phyloP scores from a whole-genome alignment of 2,329 filamentous ascomycete genomes.

The Didymella exigua region DNA sequence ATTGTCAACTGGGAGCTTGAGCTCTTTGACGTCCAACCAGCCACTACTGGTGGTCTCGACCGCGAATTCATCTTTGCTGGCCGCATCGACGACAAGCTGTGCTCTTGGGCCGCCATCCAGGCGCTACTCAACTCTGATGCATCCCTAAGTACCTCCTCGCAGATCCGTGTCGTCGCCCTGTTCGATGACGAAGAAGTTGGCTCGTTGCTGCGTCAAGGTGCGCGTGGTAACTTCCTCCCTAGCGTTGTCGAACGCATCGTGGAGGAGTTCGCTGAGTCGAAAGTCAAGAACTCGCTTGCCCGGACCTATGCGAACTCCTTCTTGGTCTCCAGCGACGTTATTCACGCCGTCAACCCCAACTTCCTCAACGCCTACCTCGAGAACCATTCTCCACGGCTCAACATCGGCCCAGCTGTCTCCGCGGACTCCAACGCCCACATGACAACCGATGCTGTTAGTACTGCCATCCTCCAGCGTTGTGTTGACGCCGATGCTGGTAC shows the following conservation, averaged over 20 bases:
- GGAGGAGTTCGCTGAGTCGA: conserved; percentile 64
- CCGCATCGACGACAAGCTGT: conserved; percentile 96
- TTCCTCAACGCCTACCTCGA: conserved; percentile 83
- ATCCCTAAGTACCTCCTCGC: conserved; percentile 61
- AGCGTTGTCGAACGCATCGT: conserved; percentile 79
- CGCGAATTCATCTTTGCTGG: conserved; percentile 95
- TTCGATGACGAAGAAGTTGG: conserved; percentile 99
- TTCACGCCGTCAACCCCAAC: conserved; percentile 93
- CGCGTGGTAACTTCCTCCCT: conserved; percentile 85
- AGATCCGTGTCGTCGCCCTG: conserved; percentile 87
- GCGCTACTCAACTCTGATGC: conserved; percentile 71
- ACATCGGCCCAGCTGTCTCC: conserved; percentile 81
- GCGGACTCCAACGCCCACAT: conserved; percentile 92
- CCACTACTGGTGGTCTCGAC: conserved; percentile 80
- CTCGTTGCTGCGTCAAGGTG: conserved; percentile 86
- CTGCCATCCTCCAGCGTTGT: conserved; percentile 77
- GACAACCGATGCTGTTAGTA: conserved; percentile 89
- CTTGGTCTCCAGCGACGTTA: conserved; percentile 90
- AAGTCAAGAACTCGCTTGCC: conserved; percentile 64
- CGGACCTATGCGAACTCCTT: conserved; percentile 92
- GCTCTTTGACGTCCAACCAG: conserved; percentile 88
- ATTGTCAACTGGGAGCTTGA: conserved; percentile 98
- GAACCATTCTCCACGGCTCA: conserved; percentile 84
- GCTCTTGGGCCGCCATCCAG: conserved; percentile 88
- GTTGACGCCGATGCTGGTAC: conserved; percentile 65